Evolutionary conservation across 1,139 yeast species (phyloP), one percentile per base, ranked within the genome.

Genomic region (Geotrichum macrosporum): DNA sequence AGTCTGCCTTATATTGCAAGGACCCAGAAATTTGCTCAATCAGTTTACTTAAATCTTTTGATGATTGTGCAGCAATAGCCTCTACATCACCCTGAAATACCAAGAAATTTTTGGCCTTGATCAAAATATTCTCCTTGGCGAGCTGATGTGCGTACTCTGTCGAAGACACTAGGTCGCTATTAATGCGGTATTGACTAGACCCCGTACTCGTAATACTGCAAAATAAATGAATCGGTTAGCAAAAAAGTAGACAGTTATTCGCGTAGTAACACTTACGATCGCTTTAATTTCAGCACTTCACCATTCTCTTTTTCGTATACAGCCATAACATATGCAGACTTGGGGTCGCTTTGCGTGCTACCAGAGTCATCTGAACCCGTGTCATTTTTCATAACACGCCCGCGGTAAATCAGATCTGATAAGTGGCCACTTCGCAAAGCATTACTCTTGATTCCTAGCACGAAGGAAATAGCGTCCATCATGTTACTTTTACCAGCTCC

Each of bases 71-170:
- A 0, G 98, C 98, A 44, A 92, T 81, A 56, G 83, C 84, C 63
- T 92, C 98, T 41, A 92, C 95, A 62, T 92, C 97, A 48, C 98
- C 98, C 69, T 92, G 98, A 63, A 92, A 89, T 13, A 94, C 97
- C 53, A 92, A 69, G 61, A 92, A 92, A 64, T 94, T 89, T 59
- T 89, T 77, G 1, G 96, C 96, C 61, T 85, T 86, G 55, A 88
- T 84, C 53, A 89, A 69, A 50, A 94, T 88, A 58, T 86, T 85
- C 61, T 89, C 95, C n/a, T 72, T 71, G 55, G 84, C 85, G 59
- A 94, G 72, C 1, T 80, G 72, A 43, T 73, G 71, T 0, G 83
- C 65, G 61, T 89, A 92, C 54, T 81, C 82, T 36, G 73, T 67
- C 3, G 83, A 81, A 4, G 84, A 72, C 1, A 82, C 92, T 1